A percentile compares a stretch with the other conserved stretches of the same genome.
Evolutionary conservation across 2,329 filamentous ascomycete genomes (phyloP).

Genomic region (Ophiocordyceps australis): DNA sequence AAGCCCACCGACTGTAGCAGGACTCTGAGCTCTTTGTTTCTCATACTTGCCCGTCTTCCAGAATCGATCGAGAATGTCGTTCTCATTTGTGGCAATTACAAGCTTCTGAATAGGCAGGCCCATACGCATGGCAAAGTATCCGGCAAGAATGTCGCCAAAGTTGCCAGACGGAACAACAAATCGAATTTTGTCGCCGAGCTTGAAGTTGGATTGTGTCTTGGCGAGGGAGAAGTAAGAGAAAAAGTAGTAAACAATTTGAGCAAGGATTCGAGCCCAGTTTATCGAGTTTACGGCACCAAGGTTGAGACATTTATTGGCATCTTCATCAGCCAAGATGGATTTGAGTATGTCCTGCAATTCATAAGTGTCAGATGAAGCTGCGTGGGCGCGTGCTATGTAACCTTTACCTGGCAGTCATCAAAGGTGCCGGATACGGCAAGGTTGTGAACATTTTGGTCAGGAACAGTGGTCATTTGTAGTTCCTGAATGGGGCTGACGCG

Average conservation of each 20-base stretch:
- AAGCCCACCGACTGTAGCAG: slow-evolving; percentile 46
- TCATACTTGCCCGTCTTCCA: slow-evolving; percentile 82
- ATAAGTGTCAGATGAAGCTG: background rate
- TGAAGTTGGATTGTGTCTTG: slow-evolving; percentile 38
- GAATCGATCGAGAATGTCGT: slow-evolving; percentile 92
- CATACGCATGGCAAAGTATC: slow-evolving; percentile 85
- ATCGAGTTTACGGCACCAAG: slow-evolving; percentile 93
- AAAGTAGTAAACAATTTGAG: slow-evolving; percentile 96
- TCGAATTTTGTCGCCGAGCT: slow-evolving; percentile 50
- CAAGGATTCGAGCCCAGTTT: slow-evolving; percentile 88
- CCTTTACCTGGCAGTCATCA: slow-evolving; percentile 75
- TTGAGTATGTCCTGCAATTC: slow-evolving; percentile 85
- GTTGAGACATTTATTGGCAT: slow-evolving; percentile 66
- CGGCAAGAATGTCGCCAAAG: slow-evolving; percentile 87
- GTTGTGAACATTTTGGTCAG: slow-evolving; percentile 86
- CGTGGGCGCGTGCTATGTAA: slow-evolving; percentile 71
- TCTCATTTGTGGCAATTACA: slow-evolving; percentile 88
- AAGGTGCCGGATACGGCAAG: slow-evolving; percentile 80
- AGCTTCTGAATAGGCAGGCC: slow-evolving; percentile 77
- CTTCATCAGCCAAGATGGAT: slow-evolving; percentile 70
- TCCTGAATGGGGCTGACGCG: slow-evolving; percentile 86
- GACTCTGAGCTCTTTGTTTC: slow-evolving; percentile 50
- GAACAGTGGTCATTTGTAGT: slow-evolving; percentile 89
- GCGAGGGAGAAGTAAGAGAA: slow-evolving; percentile 76
- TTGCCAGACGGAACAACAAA: slow-evolving; percentile 92